phyloP scores from a whole-genome alignment of 495 filamentous ascomycete species.

The Melanomma pulvis-pyrius region DNA sequence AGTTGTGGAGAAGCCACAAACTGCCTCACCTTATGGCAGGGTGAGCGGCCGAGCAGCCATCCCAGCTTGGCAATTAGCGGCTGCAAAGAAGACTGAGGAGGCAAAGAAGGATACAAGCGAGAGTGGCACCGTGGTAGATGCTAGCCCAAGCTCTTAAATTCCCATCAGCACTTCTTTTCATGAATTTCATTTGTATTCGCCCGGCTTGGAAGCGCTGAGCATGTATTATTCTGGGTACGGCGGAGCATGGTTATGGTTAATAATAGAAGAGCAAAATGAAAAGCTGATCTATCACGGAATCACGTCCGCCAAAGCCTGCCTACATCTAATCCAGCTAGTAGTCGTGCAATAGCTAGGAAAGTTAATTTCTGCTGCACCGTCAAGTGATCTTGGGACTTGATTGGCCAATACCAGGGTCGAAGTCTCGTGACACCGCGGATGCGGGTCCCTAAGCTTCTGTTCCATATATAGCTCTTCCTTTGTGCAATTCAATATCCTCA shows the following conservation, averaged over 20 bases:
- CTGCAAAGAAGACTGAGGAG: conserved; percentile 58
- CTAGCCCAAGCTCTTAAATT: conserved; percentile 23
- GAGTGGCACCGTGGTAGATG: conserved; percentile 41
- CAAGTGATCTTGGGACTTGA: too few relatives aligned
- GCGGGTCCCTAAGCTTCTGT: too few relatives aligned
- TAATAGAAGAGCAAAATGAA: background rate
- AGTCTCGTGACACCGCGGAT: too few relatives aligned
- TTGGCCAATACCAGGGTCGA: too few relatives aligned
- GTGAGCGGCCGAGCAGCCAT: conserved; percentile 66
- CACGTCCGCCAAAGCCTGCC: too few relatives aligned
- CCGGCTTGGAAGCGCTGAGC: background rate
- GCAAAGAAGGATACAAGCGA: conserved; percentile 44
- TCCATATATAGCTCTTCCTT: too few relatives aligned
- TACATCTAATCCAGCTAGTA: background rate
- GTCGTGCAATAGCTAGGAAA: too few relatives aligned
- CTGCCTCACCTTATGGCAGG: conserved; percentile 36
- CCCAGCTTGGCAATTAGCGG: conserved; percentile 87
- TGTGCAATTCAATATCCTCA: too few relatives aligned
- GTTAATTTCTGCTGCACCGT: too few relatives aligned
- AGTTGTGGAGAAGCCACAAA: conserved; percentile 31
- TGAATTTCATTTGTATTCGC: background rate
- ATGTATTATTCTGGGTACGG: conserved; percentile 1
- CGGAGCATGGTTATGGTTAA: background rate
- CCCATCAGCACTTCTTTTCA: background rate
- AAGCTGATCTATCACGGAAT: background rate